These are phyloP conservation scores for Didymella pomorum DNA, from an alignment of 2,329 filamentous ascomycete species.

Conservation along the genomic window DNA sequence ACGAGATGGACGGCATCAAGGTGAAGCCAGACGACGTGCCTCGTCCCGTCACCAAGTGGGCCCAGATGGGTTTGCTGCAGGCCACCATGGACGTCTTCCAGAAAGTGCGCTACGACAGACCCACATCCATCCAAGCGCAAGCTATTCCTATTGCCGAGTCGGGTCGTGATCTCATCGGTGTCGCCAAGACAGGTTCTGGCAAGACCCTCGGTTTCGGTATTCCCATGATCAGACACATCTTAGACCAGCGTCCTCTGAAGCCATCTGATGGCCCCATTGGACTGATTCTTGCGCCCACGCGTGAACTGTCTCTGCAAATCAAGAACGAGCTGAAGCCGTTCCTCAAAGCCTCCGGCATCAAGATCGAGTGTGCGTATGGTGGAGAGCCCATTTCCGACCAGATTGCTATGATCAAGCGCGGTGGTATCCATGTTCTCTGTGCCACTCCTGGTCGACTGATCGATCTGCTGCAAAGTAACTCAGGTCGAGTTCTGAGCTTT, in stretches of 20 bases:
- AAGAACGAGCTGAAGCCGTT: conserved; percentile 95
- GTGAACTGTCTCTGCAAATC: conserved; percentile 93
- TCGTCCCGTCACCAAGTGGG: conserved; percentile 95
- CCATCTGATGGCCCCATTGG: conserved; percentile 87
- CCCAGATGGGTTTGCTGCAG: conserved; percentile 88
- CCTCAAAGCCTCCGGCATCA: conserved; percentile 82
- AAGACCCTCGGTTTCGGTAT: conserved; percentile 96
- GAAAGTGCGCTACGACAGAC: conserved; percentile 81
- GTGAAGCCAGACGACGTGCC: conserved; percentile 79
- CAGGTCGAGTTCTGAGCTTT: conserved; percentile 91
- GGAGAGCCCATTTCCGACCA: conserved; percentile 97
- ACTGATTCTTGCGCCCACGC: conserved; percentile 90
- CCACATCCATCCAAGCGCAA: conserved; percentile 94
- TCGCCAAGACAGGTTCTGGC: conserved; percentile 96
- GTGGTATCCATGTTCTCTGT: conserved; percentile 90
- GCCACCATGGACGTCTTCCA: conserved; percentile 87
- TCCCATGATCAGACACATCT: conserved; percentile 98
- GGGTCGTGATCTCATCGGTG: conserved; percentile 91
- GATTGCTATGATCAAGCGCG: conserved; percentile 94
- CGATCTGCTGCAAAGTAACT: conserved; percentile 90
- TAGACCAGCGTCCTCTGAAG: conserved; percentile 84
- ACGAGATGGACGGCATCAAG: conserved; percentile 95
- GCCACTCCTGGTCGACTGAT: conserved; percentile 93
- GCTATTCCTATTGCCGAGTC: conserved; percentile 96
- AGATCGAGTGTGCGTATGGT: conserved; percentile 91